Base-by-base conservation (phyloP, 176 grass and related monocot species). In the Poa pratensis region DNA sequence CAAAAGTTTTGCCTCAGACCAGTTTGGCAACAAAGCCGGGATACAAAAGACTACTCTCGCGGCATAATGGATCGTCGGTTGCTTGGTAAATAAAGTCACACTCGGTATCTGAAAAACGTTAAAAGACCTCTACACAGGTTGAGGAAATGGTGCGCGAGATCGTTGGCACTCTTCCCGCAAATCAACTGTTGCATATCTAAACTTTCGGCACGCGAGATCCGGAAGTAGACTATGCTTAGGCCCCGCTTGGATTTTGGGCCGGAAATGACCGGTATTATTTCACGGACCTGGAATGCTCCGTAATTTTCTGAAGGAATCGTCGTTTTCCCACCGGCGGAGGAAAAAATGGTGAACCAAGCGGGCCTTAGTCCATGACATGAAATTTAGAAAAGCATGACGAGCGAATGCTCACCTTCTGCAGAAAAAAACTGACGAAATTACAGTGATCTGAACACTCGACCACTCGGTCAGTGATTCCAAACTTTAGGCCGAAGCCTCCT, bases 361-460 rank as follows among this genome's bases (percentile, higher is more conserved):
- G 30, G 30, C 30, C 49, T 64, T 7, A 28, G 7, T 54, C 65
- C 35, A 76, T 24, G 66, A 8, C 2, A 5, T 5, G 5, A n/a
- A 0, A 24, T 3, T 7, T 11, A 0, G 32, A 45, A 15, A 49
- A 89, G 48, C 13, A 6, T 13, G 16, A 27, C 5, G 19, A 61
- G 75, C 61, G 76, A 32, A 50, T 18, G 73, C 78, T 68, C 67
- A 34, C 17, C 75, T 84, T 84, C 74, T 84, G 58, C 22, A 26
- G 51, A 80, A 34, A 61, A 50, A 49, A 15, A 49, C 2, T 9
- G 67, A 9, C 5, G 37, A 43, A 79, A 83, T 75, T 23, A 84
- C 80, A 80, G 58, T 87, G 80, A 87, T 90, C 58, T 90, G 89
- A 87, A 90, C 84, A 48, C 80, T 73, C 75, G 1, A 73, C 24